Evolutionary conservation across 352 stramenopile species (phyloP).

Genomic region (Pythium insidiosum): DNA sequence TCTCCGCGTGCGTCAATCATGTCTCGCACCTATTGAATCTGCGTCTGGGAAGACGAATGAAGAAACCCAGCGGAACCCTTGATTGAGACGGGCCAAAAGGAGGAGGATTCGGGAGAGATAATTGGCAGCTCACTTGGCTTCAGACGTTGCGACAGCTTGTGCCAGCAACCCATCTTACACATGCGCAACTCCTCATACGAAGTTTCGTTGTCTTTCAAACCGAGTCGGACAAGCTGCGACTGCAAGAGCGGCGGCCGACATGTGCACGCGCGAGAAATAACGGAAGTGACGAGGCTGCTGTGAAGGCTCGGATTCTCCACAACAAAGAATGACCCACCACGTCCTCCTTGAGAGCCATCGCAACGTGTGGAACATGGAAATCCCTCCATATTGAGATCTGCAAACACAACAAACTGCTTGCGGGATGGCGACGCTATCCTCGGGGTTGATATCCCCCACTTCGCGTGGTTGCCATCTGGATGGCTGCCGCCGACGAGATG

Average conservation of each 20-base stretch:
- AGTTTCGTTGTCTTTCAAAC: no score
- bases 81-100: no score
- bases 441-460: conserved; percentile 62
- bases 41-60: no score
- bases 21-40: no score
- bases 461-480: conserved; percentile 59
- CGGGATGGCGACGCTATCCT: conserved; percentile 6
- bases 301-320: conserved; percentile 36
- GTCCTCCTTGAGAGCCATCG: conserved; percentile 64
- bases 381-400: conserved; percentile 76
- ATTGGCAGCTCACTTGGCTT: conserved; percentile 24
- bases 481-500: conserved; percentile 47
- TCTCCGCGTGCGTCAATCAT: no score
- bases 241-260: conserved; percentile 26
- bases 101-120: conserved; percentile 43
- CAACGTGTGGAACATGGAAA: conserved; percentile 68
- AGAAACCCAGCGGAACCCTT: no score
- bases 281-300: conserved; percentile 25
- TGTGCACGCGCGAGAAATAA: conserved; percentile 39
- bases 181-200: conserved; percentile 46
- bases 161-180: conserved; percentile 55
- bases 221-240: no score
- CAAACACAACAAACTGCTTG: conserved; percentile 39
- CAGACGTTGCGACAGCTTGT: conserved; percentile 41
- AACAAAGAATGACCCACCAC: conserved; percentile 65